A percentile compares a stretch with the other conserved stretches of the same genome.
These are phyloP conservation scores for Nakataea oryzae DNA, from an alignment of 2,329 filamentous ascomycete genomes.

Conservation along the genomic window DNA sequence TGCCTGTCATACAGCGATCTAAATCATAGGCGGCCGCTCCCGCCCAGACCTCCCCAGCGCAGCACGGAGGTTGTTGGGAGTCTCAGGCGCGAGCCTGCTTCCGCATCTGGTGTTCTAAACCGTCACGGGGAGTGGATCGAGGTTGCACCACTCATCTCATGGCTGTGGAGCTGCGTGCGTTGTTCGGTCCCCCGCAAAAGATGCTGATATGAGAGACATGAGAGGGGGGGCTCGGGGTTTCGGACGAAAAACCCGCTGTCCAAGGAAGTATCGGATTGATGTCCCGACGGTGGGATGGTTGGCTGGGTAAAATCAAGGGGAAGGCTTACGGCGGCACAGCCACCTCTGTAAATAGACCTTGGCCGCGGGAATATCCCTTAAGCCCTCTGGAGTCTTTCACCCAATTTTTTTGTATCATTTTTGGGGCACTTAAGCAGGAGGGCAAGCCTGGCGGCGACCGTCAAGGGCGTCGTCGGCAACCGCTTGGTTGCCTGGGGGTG, in stretches of 20 bases:
- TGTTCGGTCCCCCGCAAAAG: background rate
- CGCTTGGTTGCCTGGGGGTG: background rate
- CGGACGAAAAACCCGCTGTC: background rate
- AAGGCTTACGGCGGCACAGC: no score
- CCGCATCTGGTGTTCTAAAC: background rate
- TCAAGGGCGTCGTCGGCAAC: background rate
- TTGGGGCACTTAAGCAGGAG: background rate
- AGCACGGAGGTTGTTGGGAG: no score
- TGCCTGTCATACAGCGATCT: no score
- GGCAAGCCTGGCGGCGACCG: no score
- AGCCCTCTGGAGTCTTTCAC: no score
- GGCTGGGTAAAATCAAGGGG: no score
- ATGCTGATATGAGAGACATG: background rate
- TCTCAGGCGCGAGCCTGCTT: no score
- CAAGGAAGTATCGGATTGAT: background rate
- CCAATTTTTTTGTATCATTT: background rate
- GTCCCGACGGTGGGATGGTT: no score
- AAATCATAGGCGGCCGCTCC: no score
- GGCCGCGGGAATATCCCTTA: background rate
- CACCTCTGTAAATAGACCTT: no score
- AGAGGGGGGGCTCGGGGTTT: background rate
- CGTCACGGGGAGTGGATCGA: background rate
- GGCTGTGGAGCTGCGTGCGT: background rate
- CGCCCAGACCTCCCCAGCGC: background rate
- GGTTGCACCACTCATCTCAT: background rate